Conservation (phyloP, 345 rosid genomes). For the Moricandia moricandioides region DNA sequence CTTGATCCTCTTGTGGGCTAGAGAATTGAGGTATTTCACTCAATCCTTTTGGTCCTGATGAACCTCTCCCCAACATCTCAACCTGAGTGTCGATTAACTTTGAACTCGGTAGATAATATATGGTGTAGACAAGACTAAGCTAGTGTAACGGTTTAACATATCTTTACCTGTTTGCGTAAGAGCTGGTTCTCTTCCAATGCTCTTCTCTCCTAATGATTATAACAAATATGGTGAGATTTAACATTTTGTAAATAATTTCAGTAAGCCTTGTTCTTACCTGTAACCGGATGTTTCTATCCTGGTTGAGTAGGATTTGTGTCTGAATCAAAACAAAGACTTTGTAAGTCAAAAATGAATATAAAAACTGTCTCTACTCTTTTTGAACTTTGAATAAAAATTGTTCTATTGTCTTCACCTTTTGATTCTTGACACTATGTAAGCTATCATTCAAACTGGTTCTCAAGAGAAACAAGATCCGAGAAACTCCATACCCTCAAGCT, state of each 20-base stretch:
- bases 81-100: not conserved
- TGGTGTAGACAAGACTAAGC: not conserved
- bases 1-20: conserved; percentile 23
- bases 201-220: conserved; percentile 20
- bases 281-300: conserved; percentile 32
- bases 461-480: conserved; percentile 33
- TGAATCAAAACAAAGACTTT: conserved; percentile 9
- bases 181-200: conserved; percentile 35
- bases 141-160: not conserved
- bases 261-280: conserved; percentile 20
- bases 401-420: conserved; percentile 23
- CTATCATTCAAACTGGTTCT: conserved; percentile 37
- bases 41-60: conserved; percentile 9
- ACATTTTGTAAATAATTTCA: not conserved
- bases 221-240: not conserved
- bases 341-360: not conserved
- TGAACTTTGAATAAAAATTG: not conserved
- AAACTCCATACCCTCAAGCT: conserved; percentile 38
- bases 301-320: conserved; percentile 31
- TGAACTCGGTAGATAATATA: not conserved
- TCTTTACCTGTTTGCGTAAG: conserved; percentile 36
- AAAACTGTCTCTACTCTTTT: not conserved
- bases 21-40: conserved; percentile 18
- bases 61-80: conserved; percentile 34
- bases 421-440: conserved; percentile 35